Conservation (phyloP, 2,329 filamentous ascomycete species). For the Teratosphaeria zuluensis region DNA sequence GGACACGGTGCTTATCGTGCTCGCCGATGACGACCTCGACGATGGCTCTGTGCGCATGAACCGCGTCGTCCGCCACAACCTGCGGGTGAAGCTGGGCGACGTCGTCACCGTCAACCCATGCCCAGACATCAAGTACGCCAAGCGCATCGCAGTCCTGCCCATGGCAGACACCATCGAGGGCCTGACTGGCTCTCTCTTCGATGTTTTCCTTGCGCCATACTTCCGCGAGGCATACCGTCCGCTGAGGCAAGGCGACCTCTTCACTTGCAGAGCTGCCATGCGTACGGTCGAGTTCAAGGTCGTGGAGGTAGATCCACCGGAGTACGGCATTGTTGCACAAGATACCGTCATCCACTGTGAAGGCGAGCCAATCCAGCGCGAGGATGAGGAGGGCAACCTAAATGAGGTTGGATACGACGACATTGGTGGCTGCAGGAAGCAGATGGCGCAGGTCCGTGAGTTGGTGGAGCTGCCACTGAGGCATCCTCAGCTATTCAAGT, state of each 20-base stretch:
- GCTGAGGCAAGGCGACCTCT: slow-evolving; percentile 92
- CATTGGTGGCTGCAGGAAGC: slow-evolving; percentile 97
- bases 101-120: slow-evolving; percentile 95
- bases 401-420: slow-evolving; percentile 99
- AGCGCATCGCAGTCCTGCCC: slow-evolving; percentile 94
- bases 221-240: slow-evolving; percentile 98
- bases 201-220: slow-evolving; percentile 98
- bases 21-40: slow-evolving; percentile 95
- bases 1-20: slow-evolving; percentile 94
- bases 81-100: slow-evolving; percentile 96
- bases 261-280: slow-evolving; percentile 97
- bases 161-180: slow-evolving; percentile 98
- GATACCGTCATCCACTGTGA: slow-evolving; percentile 99
- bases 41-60: slow-evolving; percentile 96
- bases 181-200: slow-evolving; percentile 93
- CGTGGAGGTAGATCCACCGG: slow-evolving; percentile 93
- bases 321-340: slow-evolving; percentile 97
- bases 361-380: slow-evolving; percentile 90
- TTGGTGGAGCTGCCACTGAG: slow-evolving; percentile 94
- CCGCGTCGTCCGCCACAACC: slow-evolving; percentile 95
- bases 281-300: slow-evolving; percentile 99
- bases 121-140: slow-evolving; percentile 99
- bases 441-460: slow-evolving; percentile 99
- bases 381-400: slow-evolving; percentile 97
- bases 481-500: slow-evolving; percentile 99